Base-by-base conservation (phyloP, 2,329 filamentous ascomycete species). In the Fusarium pseudocircinatum region DNA sequence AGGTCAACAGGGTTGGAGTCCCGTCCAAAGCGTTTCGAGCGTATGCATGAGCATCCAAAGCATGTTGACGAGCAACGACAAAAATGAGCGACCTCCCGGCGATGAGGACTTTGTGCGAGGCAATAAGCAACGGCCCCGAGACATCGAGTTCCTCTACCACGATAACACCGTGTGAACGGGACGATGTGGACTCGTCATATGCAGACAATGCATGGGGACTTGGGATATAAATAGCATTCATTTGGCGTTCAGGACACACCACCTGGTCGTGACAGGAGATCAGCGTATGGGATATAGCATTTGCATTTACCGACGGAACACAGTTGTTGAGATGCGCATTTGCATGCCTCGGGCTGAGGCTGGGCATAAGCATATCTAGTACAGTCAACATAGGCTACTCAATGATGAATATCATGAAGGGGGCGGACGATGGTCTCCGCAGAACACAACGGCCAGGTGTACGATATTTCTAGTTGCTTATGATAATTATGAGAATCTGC, bases 11-110 rank as follows among this genome's bases (percentile, higher is more conserved):
- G 96, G 96, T 63, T 99, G 96, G 96, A 96, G 93, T 53, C 96
- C 96, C 0, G 96, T 99, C 0, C 96, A 99, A 81, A 98, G 96
- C 67, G 96, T 98, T 14, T 96, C 98, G 85, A 97, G 93, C 79
- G 92, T 99, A 32, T 98, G 95, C 85, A 96, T 99, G 90, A 97
- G 94, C 82, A 89, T 99, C 61, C 96, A 99, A 84, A 97, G 94
- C 85, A 99, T 99, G 96, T 84, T 99, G 79, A 98, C 96, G 3
- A 95, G 96, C 69, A 99, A 99, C 82, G 92, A 90, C 16, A 96
- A 95, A 84, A 92, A 96, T 78, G 95, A 98, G 83, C 88, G 96
- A 39, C 96, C 96, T 0, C 92, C 93, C 1, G 96, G 96, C 8
- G 95, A 99, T 79, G 93, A 93, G 63, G 93, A 96, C 16, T 98